A percentile compares a stretch with the other conserved stretches of the same genome.
These are phyloP conservation scores for Colletotrichum chlorophyti DNA, from an alignment of 2,329 filamentous ascomycete genomes.

Conservation along the genomic window DNA sequence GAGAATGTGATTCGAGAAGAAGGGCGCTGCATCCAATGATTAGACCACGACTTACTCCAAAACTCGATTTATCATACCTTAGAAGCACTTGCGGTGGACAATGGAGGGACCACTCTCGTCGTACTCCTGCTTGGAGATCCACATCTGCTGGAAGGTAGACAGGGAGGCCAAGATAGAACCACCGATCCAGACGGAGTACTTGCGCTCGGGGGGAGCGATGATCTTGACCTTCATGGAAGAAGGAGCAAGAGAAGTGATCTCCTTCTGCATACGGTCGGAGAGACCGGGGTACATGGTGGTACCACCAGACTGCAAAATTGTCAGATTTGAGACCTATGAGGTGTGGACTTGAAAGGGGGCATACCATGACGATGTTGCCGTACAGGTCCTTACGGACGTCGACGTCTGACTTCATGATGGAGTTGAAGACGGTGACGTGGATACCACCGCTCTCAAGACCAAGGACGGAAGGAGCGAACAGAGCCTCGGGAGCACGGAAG, in stretches of 20 bases:
- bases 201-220: slow-evolving; percentile 99
- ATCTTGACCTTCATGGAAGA: slow-evolving; percentile 99
- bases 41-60: neutral
- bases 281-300: slow-evolving; percentile 99
- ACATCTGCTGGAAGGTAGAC: slow-evolving; percentile 99
- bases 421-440: slow-evolving; percentile 99
- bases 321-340: slow-evolving; percentile 38
- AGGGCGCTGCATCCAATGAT: slow-evolving; percentile 7
- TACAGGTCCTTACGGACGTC: slow-evolving; percentile 99
- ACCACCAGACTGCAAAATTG: slow-evolving; percentile 83
- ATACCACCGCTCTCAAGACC: slow-evolving; percentile 99
- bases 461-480: slow-evolving; percentile 98
- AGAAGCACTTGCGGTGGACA: slow-evolving; percentile 99
- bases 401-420: slow-evolving; percentile 99
- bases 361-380: slow-evolving; percentile 99
- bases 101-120: slow-evolving; percentile 99
- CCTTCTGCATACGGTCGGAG: slow-evolving; percentile 99
- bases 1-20: slow-evolving; percentile 33
- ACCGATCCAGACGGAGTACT: slow-evolving; percentile 99
- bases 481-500: slow-evolving; percentile 99
- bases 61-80: slow-evolving; percentile 62
- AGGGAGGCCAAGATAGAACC: slow-evolving; percentile 99
- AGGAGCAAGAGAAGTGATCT: slow-evolving; percentile 98
- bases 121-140: slow-evolving; percentile 99
- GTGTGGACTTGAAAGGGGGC: slow-evolving; percentile 46